Evolutionary conservation across 1,139 yeast genomes (phyloP), one percentile per base, ranked within the genome.

Genomic region (Saccharomyces hybrid): DNA sequence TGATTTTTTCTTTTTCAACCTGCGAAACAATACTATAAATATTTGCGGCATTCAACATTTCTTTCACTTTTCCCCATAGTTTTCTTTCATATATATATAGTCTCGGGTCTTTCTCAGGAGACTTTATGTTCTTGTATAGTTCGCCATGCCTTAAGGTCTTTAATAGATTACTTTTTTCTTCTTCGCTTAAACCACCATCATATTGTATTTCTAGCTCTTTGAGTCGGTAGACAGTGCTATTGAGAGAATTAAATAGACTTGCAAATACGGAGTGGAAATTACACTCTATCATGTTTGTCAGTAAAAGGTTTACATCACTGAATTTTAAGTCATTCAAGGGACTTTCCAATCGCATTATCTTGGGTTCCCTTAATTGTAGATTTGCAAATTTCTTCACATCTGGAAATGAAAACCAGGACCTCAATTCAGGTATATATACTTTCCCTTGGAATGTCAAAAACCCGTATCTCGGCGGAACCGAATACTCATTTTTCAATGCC

Each of bases 401-500:
- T 11, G 52, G 47, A 13, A 51, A 54, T 3, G 54, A 53, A 16
- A 66, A 46, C 72, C 72, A 69, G 5, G 53, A 47, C 16, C 64
- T 62, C 38, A 67, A 48, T 31, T 64, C 67, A 2, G 72, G 70
- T 25, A 66, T 48, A 54, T 60, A 68, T 1, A 56, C 60, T 19
- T 60, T 59, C 2, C 60, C 65, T 38, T 62, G 52, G 54, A 62
- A 72, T 7, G 62, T 62, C 13, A 65, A 59, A 57, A 63, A 68
- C 1, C 63, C 55, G 14, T 46, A 46, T 46, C 7, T 46, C 9
- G 23, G 7, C 3, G 48, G 48, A 11, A 46, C 48, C 51, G 58
- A 60, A 57, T 78, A 79, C 58, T 79, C 85, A 56, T 83, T 62
- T 51, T 68, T 67, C 29, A 83, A 65, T 0, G 79, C 66, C 2